Evolutionary conservation across 495 filamentous ascomycete species (phyloP).

Genomic region (Corynascus novoguineensis): DNA sequence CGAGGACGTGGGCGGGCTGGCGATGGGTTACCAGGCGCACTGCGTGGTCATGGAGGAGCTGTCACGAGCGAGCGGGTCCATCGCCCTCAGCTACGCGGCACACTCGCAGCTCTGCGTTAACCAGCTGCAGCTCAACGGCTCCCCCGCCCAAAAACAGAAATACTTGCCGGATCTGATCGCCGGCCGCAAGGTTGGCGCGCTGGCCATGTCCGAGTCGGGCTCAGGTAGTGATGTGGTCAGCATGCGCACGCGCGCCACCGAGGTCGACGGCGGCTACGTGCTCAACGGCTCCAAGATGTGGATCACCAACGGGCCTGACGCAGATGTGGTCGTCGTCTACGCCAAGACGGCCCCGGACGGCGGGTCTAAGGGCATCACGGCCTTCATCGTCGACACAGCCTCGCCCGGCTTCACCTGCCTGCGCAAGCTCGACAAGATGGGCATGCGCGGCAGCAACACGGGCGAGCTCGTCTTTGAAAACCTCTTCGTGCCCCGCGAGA

Average conservation of each 20-base stretch:
- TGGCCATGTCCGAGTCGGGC: conserved; percentile 93
- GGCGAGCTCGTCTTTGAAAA: conserved; percentile 90
- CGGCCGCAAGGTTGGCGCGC: conserved; percentile 76
- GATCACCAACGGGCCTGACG: conserved; percentile 98
- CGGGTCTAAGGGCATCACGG: conserved; percentile 88
- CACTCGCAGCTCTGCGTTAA: conserved; percentile 97
- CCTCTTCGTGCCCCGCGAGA: conserved; percentile 80
- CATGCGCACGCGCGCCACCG: conserved; percentile 81
- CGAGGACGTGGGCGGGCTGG: conserved; percentile 86
- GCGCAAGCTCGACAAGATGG: conserved; percentile 94
- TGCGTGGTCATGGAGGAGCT: conserved; percentile 94
- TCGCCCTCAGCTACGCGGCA: conserved; percentile 87
- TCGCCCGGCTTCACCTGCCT: conserved; percentile 76
- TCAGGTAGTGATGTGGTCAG: conserved; percentile 91
- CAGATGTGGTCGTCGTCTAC: conserved; percentile 84
- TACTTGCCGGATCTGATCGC: conserved; percentile 78
- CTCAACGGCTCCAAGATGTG: conserved; percentile 97
- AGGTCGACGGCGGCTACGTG: conserved; percentile 76
- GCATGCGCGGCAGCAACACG: conserved; percentile 95
- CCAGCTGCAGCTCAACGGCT: conserved; percentile 90
- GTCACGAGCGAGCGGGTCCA: conserved; percentile 63
- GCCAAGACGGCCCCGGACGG: conserved; percentile 83
- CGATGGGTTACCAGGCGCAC: conserved; percentile 94
- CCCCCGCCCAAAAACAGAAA: conserved; percentile 64
- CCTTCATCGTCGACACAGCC: conserved; percentile 75